Conservation (phyloP, 306 rosid species). For the Rubus parviflorus region DNA sequence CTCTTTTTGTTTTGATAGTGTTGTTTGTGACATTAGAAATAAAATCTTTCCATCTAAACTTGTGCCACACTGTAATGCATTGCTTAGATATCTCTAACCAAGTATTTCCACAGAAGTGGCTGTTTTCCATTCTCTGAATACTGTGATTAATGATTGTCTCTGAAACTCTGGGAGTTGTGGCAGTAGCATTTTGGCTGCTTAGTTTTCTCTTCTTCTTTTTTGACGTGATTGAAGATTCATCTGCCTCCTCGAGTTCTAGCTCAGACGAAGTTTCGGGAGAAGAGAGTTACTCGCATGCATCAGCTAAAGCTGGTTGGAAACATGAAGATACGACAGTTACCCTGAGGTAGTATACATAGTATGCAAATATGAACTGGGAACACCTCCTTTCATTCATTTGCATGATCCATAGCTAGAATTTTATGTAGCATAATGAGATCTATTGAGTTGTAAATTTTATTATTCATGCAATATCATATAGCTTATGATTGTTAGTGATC, state of each 20-base stretch:
- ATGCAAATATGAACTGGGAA: constrained; percentile 16
- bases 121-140: neutral
- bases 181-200: no score
- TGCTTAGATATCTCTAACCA: neutral
- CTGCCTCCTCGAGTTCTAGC: constrained; percentile 35
- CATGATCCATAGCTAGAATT: constrained; percentile 4
- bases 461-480: no score
- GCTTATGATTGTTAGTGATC: neutral
- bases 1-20: neutral
- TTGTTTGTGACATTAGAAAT: constrained; percentile 5
- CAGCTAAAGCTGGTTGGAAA: constrained; percentile 36
- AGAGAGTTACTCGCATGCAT: constrained; percentile 27
- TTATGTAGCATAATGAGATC: no score
- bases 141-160: no score
- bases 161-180: no score
- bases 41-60: neutral
- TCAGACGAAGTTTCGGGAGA: constrained; percentile 32
- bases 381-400: constrained; percentile 1
- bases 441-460: no score
- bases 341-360: constrained; percentile 61
- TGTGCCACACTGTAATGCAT: neutral
- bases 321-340: constrained; percentile 54
- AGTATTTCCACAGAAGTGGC: neutral
- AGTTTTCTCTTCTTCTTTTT: no score
- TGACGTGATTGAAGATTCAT: constrained; percentile 28